Base-by-base conservation (phyloP, 257 asterid species). In the Przewalskia tangutica region DNA sequence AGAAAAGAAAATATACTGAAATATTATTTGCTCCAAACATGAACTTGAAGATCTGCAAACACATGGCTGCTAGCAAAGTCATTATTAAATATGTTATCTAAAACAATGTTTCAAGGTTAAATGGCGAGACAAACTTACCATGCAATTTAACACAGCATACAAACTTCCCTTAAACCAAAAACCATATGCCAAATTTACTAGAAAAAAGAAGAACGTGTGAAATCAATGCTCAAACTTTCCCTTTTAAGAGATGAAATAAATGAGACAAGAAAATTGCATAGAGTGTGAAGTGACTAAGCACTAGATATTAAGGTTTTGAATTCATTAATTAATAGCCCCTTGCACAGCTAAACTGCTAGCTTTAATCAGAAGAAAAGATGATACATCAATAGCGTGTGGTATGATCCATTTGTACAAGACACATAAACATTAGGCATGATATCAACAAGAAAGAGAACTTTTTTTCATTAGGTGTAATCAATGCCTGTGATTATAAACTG, bases 181-280 rank as follows among this genome's bases (percentile, higher is more conserved):
- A 13, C 98, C 98, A 87, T 96, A 94, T 38, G 98, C 97, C 97
- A 96, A 87, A 91, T 90, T 94, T 83, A 93, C 99, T 96, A 78
- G 85, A 85, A 78, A 63, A 42, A 84, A 77, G 85, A 76, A 75
- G 81, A 77, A 78, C 32, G 40, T 17, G 77, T 81, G 8, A 32
- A 46, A 20, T 9, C 50, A 64, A 50, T 16, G 62, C 79, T 13
- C 23, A 73, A 48, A 23, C 38, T 73, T 23, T 12, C 38, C 40
- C 58, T 44, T 10, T 46, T 18, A 71, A 9, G 77, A 68, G 36
- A 68, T 68, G 77, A 40, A n/a, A 68, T 68, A 40, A 46, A 18
- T 46, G 44, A 67, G 76, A 23, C 44, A 12, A 48, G 27, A 23
- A 13, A 36, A 23, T 13, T 23, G 44, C 44, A 50, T 23, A 48